A percentile compares a stretch with the other conserved stretches of the same genome.
Evolutionary conservation across 169 alveolate genomes (phyloP).

Genomic region (Plasmodium billcollinsi): DNA sequence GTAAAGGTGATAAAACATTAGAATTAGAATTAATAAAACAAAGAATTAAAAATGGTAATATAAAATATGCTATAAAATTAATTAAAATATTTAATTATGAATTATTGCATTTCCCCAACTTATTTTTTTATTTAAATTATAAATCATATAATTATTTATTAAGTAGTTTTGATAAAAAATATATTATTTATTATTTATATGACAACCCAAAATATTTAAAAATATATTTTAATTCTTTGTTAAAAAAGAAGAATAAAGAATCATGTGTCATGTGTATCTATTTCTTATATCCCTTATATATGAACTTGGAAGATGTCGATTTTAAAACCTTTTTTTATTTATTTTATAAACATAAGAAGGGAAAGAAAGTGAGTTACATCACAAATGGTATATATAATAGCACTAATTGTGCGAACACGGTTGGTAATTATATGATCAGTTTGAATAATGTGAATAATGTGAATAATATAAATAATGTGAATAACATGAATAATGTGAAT

Average conservation of each 20-base stretch:
- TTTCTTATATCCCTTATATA: slow-evolving; percentile 57
- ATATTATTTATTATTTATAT: slow-evolving; percentile 55
- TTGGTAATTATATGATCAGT: too few relatives aligned
- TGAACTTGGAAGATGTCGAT: slow-evolving; percentile 32
- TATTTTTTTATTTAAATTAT: slow-evolving; percentile 59
- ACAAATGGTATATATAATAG: background rate
- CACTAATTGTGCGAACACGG: background rate
- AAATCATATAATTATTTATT: slow-evolving; percentile 58
- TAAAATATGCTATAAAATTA: slow-evolving; percentile 56
- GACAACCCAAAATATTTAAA: slow-evolving; percentile 69
- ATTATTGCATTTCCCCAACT: slow-evolving; percentile 48
- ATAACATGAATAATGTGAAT: too few relatives aligned
- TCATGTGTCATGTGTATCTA: slow-evolving; percentile 34
- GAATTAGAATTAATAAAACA: slow-evolving; percentile 64
- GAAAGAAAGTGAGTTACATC: slow-evolving; percentile 2
- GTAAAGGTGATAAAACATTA: slow-evolving; percentile 58
- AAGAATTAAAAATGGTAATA: slow-evolving; percentile 34
- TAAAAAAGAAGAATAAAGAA: slow-evolving; percentile 35
- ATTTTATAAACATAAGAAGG: slow-evolving; percentile 26
- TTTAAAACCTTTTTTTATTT: slow-evolving; percentile 46
- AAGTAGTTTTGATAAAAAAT: slow-evolving; percentile 52
- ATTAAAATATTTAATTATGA: slow-evolving; percentile 53
- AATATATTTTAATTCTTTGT: slow-evolving; percentile 40
- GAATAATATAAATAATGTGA: too few relatives aligned
- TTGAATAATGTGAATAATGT: too few relatives aligned